A percentile compares a stretch with the other conserved stretches of the same genome.
Evolutionary conservation across 75 land plant genomes (phyloP).

Genomic region (Cryptomeria japonica): DNA sequence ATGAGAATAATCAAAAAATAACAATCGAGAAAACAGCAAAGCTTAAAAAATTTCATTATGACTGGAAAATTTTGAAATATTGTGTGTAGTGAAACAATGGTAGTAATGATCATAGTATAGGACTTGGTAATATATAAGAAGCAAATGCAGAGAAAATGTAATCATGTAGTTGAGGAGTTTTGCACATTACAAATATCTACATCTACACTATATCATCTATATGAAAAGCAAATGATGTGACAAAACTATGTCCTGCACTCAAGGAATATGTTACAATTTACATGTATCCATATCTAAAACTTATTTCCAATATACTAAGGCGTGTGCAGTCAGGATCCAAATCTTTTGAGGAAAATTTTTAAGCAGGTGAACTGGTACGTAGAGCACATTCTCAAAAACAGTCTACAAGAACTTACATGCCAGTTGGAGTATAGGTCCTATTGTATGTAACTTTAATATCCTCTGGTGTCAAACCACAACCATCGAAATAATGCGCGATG

Average conservation of each 20-base stretch:
- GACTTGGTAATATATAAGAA: neutral
- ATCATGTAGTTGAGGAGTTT: neutral
- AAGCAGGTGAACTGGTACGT: neutral
- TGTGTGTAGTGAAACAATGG: neutral
- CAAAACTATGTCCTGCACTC: neutral
- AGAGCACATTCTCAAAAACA: neutral
- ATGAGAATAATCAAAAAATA: neutral
- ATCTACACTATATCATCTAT: neutral
- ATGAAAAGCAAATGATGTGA: neutral
- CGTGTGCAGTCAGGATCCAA: neutral
- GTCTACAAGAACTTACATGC: conserved; percentile 17
- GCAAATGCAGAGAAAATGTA: neutral
- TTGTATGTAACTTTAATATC: conserved; percentile 41
- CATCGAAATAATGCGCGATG: conserved; percentile 29
- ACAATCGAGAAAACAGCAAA: neutral
- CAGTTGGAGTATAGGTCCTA: conserved; percentile 13
- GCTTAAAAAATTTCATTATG: neutral
- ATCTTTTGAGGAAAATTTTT: neutral
- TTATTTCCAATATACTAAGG: neutral
- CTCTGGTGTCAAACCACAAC: conserved; percentile 25
- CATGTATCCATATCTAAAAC: neutral
- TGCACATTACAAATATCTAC: neutral
- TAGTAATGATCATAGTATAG: neutral
- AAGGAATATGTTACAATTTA: neutral
- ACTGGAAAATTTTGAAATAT: neutral